phyloP scores from a whole-genome alignment of 345 rosid species.

The Ricinus communis region DNA sequence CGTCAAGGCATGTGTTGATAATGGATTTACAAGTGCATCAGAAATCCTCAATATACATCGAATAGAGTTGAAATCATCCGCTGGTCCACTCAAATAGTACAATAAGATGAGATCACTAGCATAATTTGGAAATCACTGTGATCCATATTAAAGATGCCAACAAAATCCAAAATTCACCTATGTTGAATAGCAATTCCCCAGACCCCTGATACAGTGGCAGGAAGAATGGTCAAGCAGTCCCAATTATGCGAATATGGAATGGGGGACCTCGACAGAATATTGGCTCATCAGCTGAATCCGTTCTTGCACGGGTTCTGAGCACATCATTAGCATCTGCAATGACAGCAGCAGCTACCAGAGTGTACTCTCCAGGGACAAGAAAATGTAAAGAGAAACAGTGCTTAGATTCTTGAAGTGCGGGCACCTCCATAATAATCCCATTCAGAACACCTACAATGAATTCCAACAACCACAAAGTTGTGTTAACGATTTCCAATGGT shows the following conservation, averaged over 20 bases:
- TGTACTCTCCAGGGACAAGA: conserved; percentile 94
- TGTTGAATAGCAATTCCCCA: background rate
- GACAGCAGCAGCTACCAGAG: conserved; percentile 80
- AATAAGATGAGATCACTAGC: background rate
- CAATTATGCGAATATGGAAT: conserved; percentile 67
- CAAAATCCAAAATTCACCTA: background rate
- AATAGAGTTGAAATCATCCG: background rate
- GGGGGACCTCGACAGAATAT: conserved; percentile 96
- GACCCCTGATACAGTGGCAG: background rate
- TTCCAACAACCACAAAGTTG: background rate
- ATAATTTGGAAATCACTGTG: background rate
- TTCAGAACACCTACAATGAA: conserved; percentile 58
- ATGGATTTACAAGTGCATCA: conserved; percentile 12
- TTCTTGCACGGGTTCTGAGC: conserved; percentile 80
- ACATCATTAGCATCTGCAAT: conserved; percentile 81
- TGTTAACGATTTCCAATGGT: background rate
- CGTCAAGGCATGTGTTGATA: background rate
- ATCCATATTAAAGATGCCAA: background rate
- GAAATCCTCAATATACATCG: background rate
- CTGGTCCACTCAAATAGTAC: background rate
- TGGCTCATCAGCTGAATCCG: conserved; percentile 71
- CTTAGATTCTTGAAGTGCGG: conserved; percentile 67
- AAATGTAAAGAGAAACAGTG: conserved; percentile 81
- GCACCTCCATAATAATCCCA: conserved; percentile 75
- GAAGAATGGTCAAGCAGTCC: conserved; percentile 44